phyloP scores from a whole-genome alignment of 345 rosid species.

The Camelina laxa region DNA sequence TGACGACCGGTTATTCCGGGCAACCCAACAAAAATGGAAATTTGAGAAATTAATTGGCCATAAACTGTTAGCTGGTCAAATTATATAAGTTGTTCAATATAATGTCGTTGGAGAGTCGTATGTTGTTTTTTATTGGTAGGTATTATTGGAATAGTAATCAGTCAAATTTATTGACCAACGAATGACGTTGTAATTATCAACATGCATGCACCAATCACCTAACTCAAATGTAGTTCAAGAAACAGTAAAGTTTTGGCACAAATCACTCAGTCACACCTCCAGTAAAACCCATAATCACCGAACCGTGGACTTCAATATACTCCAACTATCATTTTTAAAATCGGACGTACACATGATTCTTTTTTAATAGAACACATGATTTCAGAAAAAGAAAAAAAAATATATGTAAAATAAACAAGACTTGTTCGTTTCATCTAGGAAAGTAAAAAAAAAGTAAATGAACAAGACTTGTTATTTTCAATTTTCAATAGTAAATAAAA shows the following conservation, averaged over 20 bases:
- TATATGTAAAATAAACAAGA: background rate
- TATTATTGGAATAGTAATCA: slow-evolving; percentile 26
- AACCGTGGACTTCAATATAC: background rate
- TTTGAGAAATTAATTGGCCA: slow-evolving; percentile 5
- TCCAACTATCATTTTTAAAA: background rate
- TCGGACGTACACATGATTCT: background rate
- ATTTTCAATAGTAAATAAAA: too few species aligned
- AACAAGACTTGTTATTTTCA: too few species aligned
- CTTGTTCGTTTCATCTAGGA: too few species aligned
- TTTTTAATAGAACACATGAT: background rate
- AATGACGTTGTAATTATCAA: slow-evolving; percentile 11
- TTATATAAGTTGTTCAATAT: slow-evolving; percentile 16
- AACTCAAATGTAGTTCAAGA: background rate
- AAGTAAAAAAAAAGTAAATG: too few species aligned
- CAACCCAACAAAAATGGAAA: slow-evolving; percentile 22
- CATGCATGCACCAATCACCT: background rate
- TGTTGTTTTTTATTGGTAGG: slow-evolving; percentile 11
- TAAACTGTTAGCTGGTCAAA: slow-evolving; percentile 34
- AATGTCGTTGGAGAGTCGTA: slow-evolving; percentile 29
- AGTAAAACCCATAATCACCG: background rate
- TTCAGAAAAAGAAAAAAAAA: background rate
- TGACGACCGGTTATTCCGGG: slow-evolving; percentile 13
- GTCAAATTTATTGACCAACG: slow-evolving; percentile 32
- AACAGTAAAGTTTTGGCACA: slow-evolving; percentile 17
- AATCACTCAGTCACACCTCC: background rate